phyloP scores from a whole-genome alignment of 1,139 yeast species.

The Candida sojae region DNA sequence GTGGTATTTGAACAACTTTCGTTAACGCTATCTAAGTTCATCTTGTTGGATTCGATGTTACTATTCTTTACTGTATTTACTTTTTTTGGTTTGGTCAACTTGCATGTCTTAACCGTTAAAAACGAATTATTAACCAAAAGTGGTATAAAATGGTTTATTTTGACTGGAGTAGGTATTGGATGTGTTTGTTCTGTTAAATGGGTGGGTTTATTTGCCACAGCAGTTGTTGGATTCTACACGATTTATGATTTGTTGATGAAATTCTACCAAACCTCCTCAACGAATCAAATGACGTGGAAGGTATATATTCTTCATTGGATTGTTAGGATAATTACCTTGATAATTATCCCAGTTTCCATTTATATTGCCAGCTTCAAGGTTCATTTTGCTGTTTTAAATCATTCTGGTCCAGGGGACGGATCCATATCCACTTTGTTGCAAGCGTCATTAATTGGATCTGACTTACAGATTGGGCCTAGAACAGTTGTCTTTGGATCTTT shows the following conservation, averaged over 20 bases:
- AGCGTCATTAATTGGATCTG: conserved; percentile 59
- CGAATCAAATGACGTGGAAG: conserved; percentile 27
- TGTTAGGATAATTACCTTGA: conserved; percentile 63
- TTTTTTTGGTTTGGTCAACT: conserved; percentile 54
- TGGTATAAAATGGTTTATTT: conserved; percentile 58
- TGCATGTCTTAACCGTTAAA: conserved; percentile 47
- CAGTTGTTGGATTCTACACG: conserved; percentile 83
- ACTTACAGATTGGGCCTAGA: conserved; percentile 59
- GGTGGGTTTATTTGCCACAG: conserved; percentile 91
- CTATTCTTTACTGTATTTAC: conserved; percentile 69
- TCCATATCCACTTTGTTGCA: conserved; percentile 72
- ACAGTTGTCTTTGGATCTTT: conserved; percentile 61
- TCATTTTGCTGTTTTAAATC: conserved; percentile 73
- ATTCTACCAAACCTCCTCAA: conserved; percentile 46
- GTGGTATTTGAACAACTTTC: conserved; percentile 66
- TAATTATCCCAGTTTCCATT: conserved; percentile 70
- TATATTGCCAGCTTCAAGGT: conserved; percentile 74
- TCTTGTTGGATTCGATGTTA: conserved; percentile 71
- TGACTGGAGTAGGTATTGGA: conserved; percentile 84
- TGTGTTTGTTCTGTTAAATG: conserved; percentile 93
- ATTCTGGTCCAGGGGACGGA: conserved; percentile 80
- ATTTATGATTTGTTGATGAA: conserved; percentile 71
- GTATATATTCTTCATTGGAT: conserved; percentile 70
- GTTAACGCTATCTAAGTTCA: conserved; percentile 68
- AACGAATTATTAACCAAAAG: conserved; percentile 38